phyloP scores from a whole-genome alignment of 768 basidiomycete species.

The Naematelia aurantialba region DNA sequence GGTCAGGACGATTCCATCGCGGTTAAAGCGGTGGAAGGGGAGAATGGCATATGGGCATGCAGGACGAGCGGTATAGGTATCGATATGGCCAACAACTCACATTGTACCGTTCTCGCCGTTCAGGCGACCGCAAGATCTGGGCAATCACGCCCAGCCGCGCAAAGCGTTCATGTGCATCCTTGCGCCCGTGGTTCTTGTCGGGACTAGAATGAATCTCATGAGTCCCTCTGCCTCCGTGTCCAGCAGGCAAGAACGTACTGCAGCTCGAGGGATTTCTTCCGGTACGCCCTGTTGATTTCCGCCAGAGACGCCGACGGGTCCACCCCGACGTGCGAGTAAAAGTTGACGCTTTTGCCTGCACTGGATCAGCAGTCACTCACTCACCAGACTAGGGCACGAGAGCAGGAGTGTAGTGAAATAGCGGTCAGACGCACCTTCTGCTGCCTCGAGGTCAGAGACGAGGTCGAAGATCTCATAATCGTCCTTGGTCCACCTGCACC shows the following conservation, averaged over 20 bases:
- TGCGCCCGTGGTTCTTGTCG: constrained; percentile 87
- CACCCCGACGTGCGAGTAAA: constrained; percentile 90
- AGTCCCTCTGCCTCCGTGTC: not conserved
- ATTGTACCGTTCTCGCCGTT: constrained; percentile 70
- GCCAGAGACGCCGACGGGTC: constrained; percentile 60
- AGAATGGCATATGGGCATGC: not conserved
- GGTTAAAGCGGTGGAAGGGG: not conserved
- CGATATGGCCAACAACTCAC: constrained; percentile 22
- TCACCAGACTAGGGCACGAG: no score
- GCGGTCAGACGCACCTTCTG: constrained; percentile 62
- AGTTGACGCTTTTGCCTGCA: constrained; percentile 79
- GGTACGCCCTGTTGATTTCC: constrained; percentile 84
- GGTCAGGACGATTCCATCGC: not conserved
- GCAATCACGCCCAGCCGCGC: constrained; percentile 83
- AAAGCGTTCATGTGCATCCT: constrained; percentile 80
- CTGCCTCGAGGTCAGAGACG: constrained; percentile 69
- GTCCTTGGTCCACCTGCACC: constrained; percentile 57
- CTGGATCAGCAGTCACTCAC: constrained; percentile 4
- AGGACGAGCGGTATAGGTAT: not conserved
- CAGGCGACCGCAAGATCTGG: constrained; percentile 71
- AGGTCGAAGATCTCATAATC: constrained; percentile 97
- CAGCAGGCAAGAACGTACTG: constrained; percentile 61
- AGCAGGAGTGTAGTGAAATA: not conserved
- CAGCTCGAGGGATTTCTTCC: constrained; percentile 80
- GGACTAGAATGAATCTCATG: constrained; percentile 58